A percentile compares a stretch with the other conserved stretches of the same genome.
phyloP scores from a whole-genome alignment of 208 protist species.

The Trypanosoma scelopori region DNA sequence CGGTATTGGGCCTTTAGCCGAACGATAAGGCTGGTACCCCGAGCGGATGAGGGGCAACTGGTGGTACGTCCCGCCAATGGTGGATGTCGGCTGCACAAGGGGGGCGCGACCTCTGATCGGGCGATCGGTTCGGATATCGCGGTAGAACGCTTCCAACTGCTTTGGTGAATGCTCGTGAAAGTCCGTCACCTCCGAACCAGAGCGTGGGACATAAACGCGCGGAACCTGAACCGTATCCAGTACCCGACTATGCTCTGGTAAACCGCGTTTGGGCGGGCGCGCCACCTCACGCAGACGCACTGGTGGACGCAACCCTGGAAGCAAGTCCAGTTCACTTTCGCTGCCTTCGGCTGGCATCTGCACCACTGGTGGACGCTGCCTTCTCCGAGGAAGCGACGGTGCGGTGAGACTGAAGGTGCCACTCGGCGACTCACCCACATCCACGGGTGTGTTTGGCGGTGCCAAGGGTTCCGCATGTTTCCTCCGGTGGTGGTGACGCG shows the following conservation, averaged over 20 bases:
- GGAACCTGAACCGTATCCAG: conserved; percentile 29
- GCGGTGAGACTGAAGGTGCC: not conserved
- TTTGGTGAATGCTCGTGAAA: conserved; percentile 56
- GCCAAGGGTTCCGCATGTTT: not conserved
- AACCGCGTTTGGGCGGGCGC: conserved; percentile 20
- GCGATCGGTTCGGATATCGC: conserved; percentile 52
- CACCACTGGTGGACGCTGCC: not conserved
- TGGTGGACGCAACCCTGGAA: not conserved
- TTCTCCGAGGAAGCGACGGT: not conserved
- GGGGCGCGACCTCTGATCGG: conserved; percentile 66
- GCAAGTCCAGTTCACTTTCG: not conserved
- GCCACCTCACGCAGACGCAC: not conserved
- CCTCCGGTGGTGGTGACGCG: not conserved
- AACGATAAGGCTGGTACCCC: not conserved
- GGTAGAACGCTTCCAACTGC: conserved; percentile 72
- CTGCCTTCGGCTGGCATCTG: too few species aligned
- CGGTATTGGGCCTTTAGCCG: not conserved
- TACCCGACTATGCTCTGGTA: conserved; percentile 54
- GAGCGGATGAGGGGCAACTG: conserved; percentile 34
- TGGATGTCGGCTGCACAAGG: conserved; percentile 51
- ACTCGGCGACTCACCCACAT: not conserved
- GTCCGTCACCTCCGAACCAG: conserved; percentile 30
- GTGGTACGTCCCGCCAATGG: conserved; percentile 71
- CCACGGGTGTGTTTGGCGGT: not conserved
- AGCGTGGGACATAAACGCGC: too few species aligned